Base-by-base conservation (phyloP, 225 moss, liverwort and hornwort genomes). In the Pseudisothecium myosuroides region DNA sequence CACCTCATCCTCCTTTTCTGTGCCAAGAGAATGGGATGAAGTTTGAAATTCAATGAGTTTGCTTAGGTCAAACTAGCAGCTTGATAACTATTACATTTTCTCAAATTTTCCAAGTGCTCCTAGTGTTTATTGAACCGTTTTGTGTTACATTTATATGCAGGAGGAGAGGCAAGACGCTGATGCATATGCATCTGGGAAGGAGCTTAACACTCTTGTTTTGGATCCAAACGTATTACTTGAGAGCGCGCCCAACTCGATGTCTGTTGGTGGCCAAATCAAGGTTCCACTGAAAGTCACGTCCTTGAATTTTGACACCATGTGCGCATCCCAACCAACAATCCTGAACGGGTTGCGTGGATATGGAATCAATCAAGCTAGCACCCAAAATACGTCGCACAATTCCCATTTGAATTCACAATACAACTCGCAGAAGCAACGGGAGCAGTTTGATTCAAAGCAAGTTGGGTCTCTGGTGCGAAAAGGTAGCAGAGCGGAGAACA, bases 151-250 rank as follows among this genome's bases (percentile, higher is more conserved):
- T 65, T 41, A 47, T 62, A 20, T 90, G 55, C 93, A 98, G 98
- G 98, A 97, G 37, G 98, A 98, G 92, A 94, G 98, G 90, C 94
- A 93, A 88, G 98, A 95, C 65, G 98, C 97, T 85, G 92, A 96
- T 85, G 76, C 90, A 2, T 94, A 92, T 84, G 84, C 76, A 50
- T 28, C 84, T 61, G 97, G 94, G 47, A 97, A 94, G 90, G 98
- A 96, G 86, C 84, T 91, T 20, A 89, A 90, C 59, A 81, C 92
- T 37, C 85, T 90, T 80, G 71, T 92, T 37, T 81, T 94, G 69
- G 97, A 98, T 93, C 87, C 96, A 19, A 96, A 88, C 83, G 83
- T 87, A 74, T 66, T 96, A 83, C 90, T 94, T 62, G 96, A 98
- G 49, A 91, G 88, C 86, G 50, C 81, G 39, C 80, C 90, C 36